A percentile compares a stretch with the other conserved stretches of the same genome.
Evolutionary conservation across 108 stramenopile genomes (phyloP).

Genomic region (Stephanodiscus minutulus): DNA sequence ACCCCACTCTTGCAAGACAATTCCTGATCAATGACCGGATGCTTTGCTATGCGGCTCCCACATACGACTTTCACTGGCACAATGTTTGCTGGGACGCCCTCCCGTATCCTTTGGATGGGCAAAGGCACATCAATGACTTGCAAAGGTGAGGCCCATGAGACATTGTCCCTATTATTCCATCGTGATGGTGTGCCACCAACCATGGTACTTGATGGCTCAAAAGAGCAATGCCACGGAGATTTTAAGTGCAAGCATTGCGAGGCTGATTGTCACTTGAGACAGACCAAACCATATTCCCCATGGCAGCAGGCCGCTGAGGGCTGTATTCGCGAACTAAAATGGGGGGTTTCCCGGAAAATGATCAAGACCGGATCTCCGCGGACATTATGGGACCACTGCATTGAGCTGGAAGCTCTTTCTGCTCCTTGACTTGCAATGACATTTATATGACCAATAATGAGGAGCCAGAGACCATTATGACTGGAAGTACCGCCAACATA

Average conservation of each 20-base stretch:
- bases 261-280: constrained; percentile 12
- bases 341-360: constrained; percentile 16
- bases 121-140: constrained; percentile 11
- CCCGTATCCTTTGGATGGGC: constrained; percentile 25
- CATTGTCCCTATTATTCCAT: constrained; percentile 27
- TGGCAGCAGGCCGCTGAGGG: constrained; percentile 38
- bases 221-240: constrained; percentile 29
- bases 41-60: constrained; percentile 28
- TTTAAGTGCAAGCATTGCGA: constrained; percentile 29
- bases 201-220: constrained; percentile 39
- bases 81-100: not conserved
- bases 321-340: constrained; percentile 33
- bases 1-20: constrained; percentile 13
- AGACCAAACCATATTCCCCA: constrained; percentile 33
- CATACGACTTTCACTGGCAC: constrained; percentile 34
- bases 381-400: constrained; percentile 31
- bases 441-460: constrained; percentile 24
- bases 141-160: constrained; percentile 34
- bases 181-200: constrained; percentile 34
- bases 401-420: constrained; percentile 28
- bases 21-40: constrained; percentile 15
- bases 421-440: constrained; percentile 24
- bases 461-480: constrained; percentile 28
- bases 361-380: not conserved
- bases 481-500: constrained; percentile 50